Conservation (phyloP, 139 green algal species). For the Haematococcus sp. region DNA sequence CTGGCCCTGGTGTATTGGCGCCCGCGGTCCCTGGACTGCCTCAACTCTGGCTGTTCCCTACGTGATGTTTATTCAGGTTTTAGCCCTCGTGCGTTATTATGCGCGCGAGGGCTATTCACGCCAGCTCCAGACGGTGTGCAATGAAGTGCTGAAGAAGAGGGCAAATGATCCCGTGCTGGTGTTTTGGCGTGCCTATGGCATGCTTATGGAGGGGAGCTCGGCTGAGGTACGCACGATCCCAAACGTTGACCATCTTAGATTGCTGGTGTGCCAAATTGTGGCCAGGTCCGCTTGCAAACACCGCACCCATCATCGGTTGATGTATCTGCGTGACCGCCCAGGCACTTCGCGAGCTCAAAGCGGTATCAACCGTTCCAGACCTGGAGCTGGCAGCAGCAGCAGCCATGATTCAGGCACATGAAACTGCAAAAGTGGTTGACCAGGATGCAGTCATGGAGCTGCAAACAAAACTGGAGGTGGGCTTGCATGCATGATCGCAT, state of each 20-base stretch:
- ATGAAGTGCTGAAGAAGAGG: slow-evolving; percentile 48
- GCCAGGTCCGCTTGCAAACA: not conserved
- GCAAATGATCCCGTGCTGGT: slow-evolving; percentile 44
- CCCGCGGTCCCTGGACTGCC: too few species aligned
- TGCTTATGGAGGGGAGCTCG: slow-evolving; percentile 48
- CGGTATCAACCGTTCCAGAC: slow-evolving; percentile 30
- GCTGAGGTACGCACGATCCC: slow-evolving; percentile 39
- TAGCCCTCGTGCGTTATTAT: slow-evolving; percentile 56
- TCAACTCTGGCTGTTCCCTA: too few species aligned
- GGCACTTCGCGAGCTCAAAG: slow-evolving; percentile 60
- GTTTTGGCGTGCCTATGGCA: slow-evolving; percentile 62
- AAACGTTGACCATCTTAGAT: not conserved
- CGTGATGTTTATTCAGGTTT: slow-evolving; percentile 6
- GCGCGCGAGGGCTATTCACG: slow-evolving; percentile 49
- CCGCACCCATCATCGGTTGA: not conserved
- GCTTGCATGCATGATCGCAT: not conserved
- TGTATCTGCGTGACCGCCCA: slow-evolving; percentile 13
- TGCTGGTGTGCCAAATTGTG: not conserved
- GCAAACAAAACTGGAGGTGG: slow-evolving; percentile 46
- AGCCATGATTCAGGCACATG: slow-evolving; percentile 54
- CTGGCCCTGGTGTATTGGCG: too few species aligned
- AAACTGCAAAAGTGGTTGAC: slow-evolving; percentile 52
- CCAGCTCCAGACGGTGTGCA: slow-evolving; percentile 66
- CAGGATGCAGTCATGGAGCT: slow-evolving; percentile 57
- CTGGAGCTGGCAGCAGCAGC: slow-evolving; percentile 49